Base-by-base conservation (phyloP, 805 yeast genomes). In the Hagleromyces aurorensis region DNA sequence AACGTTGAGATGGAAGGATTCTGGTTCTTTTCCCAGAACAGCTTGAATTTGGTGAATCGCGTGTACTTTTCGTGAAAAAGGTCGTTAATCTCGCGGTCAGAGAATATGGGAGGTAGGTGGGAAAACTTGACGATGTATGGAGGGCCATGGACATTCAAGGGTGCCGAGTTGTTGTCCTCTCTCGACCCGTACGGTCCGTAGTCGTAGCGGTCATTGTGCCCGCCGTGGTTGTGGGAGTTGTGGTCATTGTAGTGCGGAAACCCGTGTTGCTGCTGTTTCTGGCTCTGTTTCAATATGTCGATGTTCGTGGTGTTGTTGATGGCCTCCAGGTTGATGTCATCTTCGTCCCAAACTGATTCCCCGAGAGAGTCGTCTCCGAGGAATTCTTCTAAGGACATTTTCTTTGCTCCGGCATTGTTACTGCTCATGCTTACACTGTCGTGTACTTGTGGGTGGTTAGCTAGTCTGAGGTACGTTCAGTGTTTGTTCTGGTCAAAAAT, bases 1-100 rank as follows among this genome's bases (percentile, higher is more conserved):
- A 78, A 50, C 38, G 77, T 80, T 1, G 75, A 75, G 52, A 79
- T 75, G 2, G 83, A 75, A 16, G 79, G 74, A 46, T 75, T 77
- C 40, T 62, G 69, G 29, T 62, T 58, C n/a, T 73, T 61, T 41
- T 73, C 78, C 62, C 72, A 69, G 43, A 77, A 68, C 13, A 81
- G 59, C 45, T 78, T 77, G 49, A 72, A 69, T 50, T 77, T 76
- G 30, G 64, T 65, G 41, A 61, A 70, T 19, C 64, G 63, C 34
- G 78, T 72, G 46, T 67, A 77, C 38, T 84, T 64, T 33, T 84
- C 72, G 29, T 65, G 61, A 50, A 80, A 75, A 19, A 80, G 57
- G 46, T 78, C 83, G 30, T 63, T 66, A 13, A 79, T 59, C 23
- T 55, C 58, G 29, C 70, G 65, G 29, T 59, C 59, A 13, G 70